These are phyloP conservation scores for Elymus sibiricus DNA, from an alignment of 176 grass and related monocot species.

Conservation along the genomic window DNA sequence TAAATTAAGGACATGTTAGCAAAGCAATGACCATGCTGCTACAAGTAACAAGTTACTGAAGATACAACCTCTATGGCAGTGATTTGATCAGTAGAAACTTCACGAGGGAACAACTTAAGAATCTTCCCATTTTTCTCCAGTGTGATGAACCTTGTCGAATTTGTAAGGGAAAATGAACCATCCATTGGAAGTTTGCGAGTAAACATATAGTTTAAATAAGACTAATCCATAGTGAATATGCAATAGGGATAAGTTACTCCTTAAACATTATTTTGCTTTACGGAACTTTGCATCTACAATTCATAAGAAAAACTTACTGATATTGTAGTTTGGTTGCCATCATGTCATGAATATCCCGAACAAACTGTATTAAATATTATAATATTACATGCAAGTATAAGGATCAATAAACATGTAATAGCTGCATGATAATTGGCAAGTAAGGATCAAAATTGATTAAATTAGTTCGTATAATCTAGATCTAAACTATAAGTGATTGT, in stretches of 20 bases:
- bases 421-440: conserved; percentile 8
- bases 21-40: not conserved
- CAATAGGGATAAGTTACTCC: not conserved
- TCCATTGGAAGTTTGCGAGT: conserved; percentile 52
- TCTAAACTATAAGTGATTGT: not conserved
- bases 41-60: conserved; percentile 25
- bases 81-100: conserved; percentile 83
- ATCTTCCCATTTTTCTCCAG: conserved; percentile 86
- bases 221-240: conserved; percentile 8
- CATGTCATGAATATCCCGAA: conserved; percentile 90
- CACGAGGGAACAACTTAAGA: conserved; percentile 67
- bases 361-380: conserved; percentile 67
- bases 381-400: conserved; percentile 16
- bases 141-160: conserved; percentile 65
- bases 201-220: conserved; percentile 4
- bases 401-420: conserved; percentile 11
- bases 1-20: conserved; percentile 1
- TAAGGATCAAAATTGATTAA: conserved; percentile 4
- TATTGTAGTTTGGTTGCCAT: conserved; percentile 74
- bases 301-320: conserved; percentile 52
- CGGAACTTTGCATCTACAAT: not conserved
- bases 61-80: conserved; percentile 75
- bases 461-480: not conserved
- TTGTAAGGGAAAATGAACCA: conserved; percentile 36
- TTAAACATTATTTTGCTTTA: not conserved